Evolutionary conservation across 768 basidiomycete species (phyloP), one percentile per base, ranked within the genome.

Genomic region (Cyathus striatus): DNA sequence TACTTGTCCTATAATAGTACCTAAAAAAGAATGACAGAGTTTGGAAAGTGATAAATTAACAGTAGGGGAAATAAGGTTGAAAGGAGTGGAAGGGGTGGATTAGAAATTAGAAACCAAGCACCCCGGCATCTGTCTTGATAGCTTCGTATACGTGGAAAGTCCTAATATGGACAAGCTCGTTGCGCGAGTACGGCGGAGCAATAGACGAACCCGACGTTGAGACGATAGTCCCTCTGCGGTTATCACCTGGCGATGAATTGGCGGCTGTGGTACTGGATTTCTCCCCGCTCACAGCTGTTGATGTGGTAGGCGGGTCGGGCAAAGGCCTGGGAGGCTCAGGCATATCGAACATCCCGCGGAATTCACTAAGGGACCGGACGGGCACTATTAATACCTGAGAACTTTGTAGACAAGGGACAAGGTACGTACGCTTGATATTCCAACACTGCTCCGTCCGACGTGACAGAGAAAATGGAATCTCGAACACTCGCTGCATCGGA

Each of bases 131-230:
- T 30, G 61, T 49, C 41, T 81, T 81, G 43, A 68, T 61, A 12
- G 77, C 78, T 38, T 73, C 65, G 47, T 71, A 79, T 3, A 82
- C 66, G 32, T 68, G 66, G 50, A 81, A 68, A 2, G 70, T 73
- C 26, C 79, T 73, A 5, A 80, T 64, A 43, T 79, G 72, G 3
- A 72, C 68, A 38, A 78, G 63, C 21, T 76, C 76, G 6, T 68
- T 47, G 17, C 48, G 44, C 9, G 57, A 51, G 27, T 57, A 56
- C 49, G 25, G 53, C 46, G 40, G 60, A 50, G 48, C 53, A 48
- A 42, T 38, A 23, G 33, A 17, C 25, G 26, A 17, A n/a, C 26
- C 40, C 26, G 40, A 27, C 12, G 25, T 22, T 16, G 40, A 18
- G 6, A n/a, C 40, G 26, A 47, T 27, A 50, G 39, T 42, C 7